Evolutionary conservation across 441 rosid genomes (phyloP), one percentile per base, ranked within the genome.

Genomic region (Pelargonium fulgidum): DNA sequence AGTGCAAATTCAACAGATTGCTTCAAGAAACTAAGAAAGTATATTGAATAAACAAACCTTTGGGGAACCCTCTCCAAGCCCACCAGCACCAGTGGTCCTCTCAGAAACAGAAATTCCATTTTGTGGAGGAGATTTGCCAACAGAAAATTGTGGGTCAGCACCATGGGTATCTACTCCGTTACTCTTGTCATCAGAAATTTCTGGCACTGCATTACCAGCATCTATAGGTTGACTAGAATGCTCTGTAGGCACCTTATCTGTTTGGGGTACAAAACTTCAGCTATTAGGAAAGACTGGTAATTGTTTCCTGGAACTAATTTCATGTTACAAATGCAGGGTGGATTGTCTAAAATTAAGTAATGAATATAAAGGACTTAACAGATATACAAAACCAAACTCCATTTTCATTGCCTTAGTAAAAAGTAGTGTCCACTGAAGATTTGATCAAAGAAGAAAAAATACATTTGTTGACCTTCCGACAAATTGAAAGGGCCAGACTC

Each of bases 41-140:
- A 17, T 16, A 56, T 17, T 16, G 62, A 16, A 7, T 11, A 56
- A 16, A 75, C 85, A 69, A 72, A 95, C 99, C 99, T 95, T 90
- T 5, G 98, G 99, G 62, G 88, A 79, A 78, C 97, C 97, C 79
- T 90, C 97, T 61, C 98, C 99, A 81, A 90, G 92, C 71, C 92
- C 98, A 45, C 82, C 80, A 76, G 85, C 86, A 50, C 81, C 86
- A 73, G 76, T 76, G 68, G 70, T 70, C 75, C 75, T 81, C 70
- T 78, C 85, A 41, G 81, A 58, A 73, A 77, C 80, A 71, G 86
- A 74, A 69, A 52, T 67, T 79, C 75, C 90, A 75, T 82, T 74
- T 78, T 73, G 69, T 65, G 65, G 45, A 72, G 93, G 96, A 26
- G 85, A 85, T 68, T 87, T 87, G 68, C 75, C 82, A 67, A 85